Evolutionary conservation across 2,329 filamentous ascomycete species (phyloP), one percentile per base, ranked within the genome.

Genomic region (Botrytis pseudocinerea): DNA sequence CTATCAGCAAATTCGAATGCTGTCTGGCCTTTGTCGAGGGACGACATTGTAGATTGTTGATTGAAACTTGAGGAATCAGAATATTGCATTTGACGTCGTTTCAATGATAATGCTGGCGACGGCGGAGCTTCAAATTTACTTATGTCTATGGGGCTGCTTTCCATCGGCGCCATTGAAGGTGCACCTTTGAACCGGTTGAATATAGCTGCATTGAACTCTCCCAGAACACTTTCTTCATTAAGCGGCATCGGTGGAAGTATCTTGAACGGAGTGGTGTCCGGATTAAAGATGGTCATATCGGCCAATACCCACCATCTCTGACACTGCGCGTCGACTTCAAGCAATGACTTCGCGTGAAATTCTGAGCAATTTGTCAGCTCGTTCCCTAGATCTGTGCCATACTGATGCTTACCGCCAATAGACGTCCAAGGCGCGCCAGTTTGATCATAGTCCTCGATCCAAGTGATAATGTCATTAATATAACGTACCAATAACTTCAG

Each of bases 221-320:
- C 14, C 22, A 62, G 14, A n/a, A n/a, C 14, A n/a, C 25, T 57
- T 40, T 40, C 35, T 42, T 57, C n/a, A 12, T 9, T 32, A 7
- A 51, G 35, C 28, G 38, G 7, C n/a, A 44, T 22, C 28, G 20
- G 28, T 25, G 35, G 51, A 16, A 14, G 65, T 18, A 44, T 57
- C 38, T 40, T 32, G n/a, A 44, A 68, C 14, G 64, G 35, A 12
- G 46, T 48, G 1, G 25, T 54, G 14, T 4, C n/a, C 40, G 28
- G 48, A 48, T 42, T 25, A 20, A 69, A 59, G 14, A 20, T 32
- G 28, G 48, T 57, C 35, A 69, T 59, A 57, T 69, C 46, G 16
- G 65, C 65, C 48, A 69, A 59, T 16, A 14, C n/a, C 65, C 65
- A 57, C 65, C 65, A 69, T 57, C 35, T 69, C 35, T 69, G 65